Evolutionary conservation across 306 rosid genomes (phyloP), one percentile per base, ranked within the genome.

Genomic region (Sesbania bispinosa): DNA sequence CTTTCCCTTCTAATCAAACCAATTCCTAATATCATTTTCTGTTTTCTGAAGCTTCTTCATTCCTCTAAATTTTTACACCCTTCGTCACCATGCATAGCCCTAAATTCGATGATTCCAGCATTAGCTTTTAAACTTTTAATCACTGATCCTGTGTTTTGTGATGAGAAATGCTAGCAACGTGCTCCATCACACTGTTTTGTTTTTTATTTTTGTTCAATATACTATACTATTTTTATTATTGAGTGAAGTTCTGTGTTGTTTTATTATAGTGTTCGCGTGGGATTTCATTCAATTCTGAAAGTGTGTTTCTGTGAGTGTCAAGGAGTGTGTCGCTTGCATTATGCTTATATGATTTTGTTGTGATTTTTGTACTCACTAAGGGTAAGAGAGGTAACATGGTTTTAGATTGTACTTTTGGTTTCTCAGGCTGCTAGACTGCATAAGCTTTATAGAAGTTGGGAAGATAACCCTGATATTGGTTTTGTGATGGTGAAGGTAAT

Each of bases 401-500:
- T 57, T 36, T 63, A 36, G 29, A 9, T 52, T 5, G 5, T 48
- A 8, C 32, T 60, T 71, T 32, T 73, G 60, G 6, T 72, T 75
- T 62, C 61, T 62, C 75, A 93, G 98, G 89, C 64, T 1, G 78
- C 74, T 70, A 89, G 80, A 52, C 79, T 90, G 62, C 89, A 80
- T 68, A 73, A 86, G 69, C 70, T 87, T 72, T 94, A 89, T 71
- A 78, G 51, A 69, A 41, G 41, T 23, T 94, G 97, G 98, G 97
- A 94, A 82, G 88, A 87, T 55, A 60, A 89, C 59, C 88, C 89
- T 26, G 83, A 90, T 69, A 53, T 94, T 76, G 97, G 96, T 18
- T 94, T 94, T 79, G 84, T 90, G 46, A 83, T 65, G 73, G 8
- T 82, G 80, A 94, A 90, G 98, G 98, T 87, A 80, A 55, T 27